Base-by-base conservation (phyloP, 441 rosid species). In the Erodium texanum region DNA sequence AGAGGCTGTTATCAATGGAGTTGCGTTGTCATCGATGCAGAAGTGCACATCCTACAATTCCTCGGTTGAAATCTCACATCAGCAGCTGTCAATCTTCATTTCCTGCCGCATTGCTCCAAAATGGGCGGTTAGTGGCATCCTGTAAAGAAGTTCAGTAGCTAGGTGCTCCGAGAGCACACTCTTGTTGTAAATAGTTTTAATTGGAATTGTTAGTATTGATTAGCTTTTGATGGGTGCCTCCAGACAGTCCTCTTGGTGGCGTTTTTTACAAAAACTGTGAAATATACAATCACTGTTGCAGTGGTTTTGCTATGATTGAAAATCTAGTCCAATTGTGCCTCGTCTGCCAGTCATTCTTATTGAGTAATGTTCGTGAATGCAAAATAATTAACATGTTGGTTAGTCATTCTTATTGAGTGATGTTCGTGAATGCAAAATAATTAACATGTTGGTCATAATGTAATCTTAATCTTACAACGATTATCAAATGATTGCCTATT, bases 11-110 rank as follows among this genome's bases (percentile, higher is more conserved):
- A 81, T 82, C 86, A 19, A 83, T 73, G 74, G 97, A 91, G 85
- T 63, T 91, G 75, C 95, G 95, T 34, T 93, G 99, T 81, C 82
- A 84, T 73, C 77, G 93, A 52, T 93, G 97, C 71, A 85, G 82
- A 81, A 91, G 95, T 67, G 93, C 85, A 62, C 99, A 91, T 72
- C 97, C 96, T 8, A 91, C 79, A 70, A 89, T 93, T 20, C 95
- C 96, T 18, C 85, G 80, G 71, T 85, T 91, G 66, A 93, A 91
- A 81, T 80, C 75, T 5, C 99, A 93, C 70, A 74, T 89, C 59
- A 75, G 70, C 76, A 78, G 41, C 59, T 93, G 98, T 52, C 66
- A 23, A 73, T 77, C 82, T 50, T 80, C 89, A 4, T 90, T 84
- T 73, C 93, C 89, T 18, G 29, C 77, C 5, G 58, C 59, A 54